Evolutionary conservation across 2,329 filamentous ascomycete genomes (phyloP).

Genomic region (Curvularia sp.): DNA sequence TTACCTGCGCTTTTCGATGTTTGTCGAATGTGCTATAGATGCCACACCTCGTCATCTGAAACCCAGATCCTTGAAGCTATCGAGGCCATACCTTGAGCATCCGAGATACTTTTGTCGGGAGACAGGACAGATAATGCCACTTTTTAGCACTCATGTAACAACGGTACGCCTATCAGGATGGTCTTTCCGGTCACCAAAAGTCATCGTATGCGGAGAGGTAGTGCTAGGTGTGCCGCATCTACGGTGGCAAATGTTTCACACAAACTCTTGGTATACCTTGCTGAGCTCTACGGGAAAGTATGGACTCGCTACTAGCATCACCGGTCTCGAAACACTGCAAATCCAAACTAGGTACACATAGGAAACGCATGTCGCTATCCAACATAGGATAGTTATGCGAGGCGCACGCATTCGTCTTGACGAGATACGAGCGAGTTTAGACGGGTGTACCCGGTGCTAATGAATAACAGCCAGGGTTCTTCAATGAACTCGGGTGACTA

Average conservation of each 20-base stretch:
- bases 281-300: neutral
- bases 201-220: neutral
- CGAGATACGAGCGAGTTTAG: neutral
- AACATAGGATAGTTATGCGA: too few species aligned
- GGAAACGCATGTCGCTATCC: neutral
- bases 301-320: neutral
- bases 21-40: neutral
- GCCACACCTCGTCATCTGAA: neutral
- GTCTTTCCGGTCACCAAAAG: neutral
- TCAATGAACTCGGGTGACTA: neutral
- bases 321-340: neutral
- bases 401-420: neutral
- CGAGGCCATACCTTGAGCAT: neutral
- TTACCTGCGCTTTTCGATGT: neutral
- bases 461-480: neutral
- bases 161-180: neutral
- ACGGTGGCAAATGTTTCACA: neutral
- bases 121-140: neutral
- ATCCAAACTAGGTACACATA: neutral
- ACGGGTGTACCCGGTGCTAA: neutral
- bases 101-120: neutral
- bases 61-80: neutral
- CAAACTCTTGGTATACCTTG: neutral
- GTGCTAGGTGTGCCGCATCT: neutral
- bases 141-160: neutral